Conservation (phyloP, 495 filamentous ascomycete species). For the Choiromyces venosus region DNA sequence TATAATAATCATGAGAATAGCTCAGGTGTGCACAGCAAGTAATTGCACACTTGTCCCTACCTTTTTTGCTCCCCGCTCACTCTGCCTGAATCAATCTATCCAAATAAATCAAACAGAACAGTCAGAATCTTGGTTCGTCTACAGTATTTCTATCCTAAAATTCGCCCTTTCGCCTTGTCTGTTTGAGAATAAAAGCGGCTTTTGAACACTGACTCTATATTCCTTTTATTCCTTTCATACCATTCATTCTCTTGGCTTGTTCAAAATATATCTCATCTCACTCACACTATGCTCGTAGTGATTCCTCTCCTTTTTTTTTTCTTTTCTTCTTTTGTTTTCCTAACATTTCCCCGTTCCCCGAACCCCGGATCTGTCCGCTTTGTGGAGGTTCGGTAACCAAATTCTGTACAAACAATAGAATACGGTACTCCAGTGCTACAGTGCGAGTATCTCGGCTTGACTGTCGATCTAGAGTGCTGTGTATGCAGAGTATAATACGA, state of each 20-base stretch:
- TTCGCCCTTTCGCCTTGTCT: conserved; percentile 7
- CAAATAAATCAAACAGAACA: background rate
- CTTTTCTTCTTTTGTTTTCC: conserved; percentile 16
- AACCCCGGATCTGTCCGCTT: conserved; percentile 3
- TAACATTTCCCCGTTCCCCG: conserved; percentile 25
- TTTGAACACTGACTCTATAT: background rate
- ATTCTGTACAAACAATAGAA: background rate
- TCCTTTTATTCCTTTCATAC: conserved; percentile 7
- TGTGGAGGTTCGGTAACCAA: background rate
- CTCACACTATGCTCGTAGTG: background rate
- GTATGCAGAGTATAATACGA: background rate
- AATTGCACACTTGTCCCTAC: background rate
- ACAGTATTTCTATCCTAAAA: conserved; percentile 25
- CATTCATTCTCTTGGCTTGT: background rate
- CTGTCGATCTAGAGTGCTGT: background rate
- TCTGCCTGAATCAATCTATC: background rate
- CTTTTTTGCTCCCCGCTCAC: conserved; percentile 9
- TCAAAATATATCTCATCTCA: background rate
- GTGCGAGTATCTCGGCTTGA: background rate
- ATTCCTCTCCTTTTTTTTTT: conserved; percentile 14
- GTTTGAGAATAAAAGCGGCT: background rate
- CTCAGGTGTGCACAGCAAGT: background rate
- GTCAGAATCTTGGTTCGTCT: conserved; percentile 23
- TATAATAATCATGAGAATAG: background rate
- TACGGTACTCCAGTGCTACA: background rate